A percentile compares a stretch with the other conserved stretches of the same genome.
These are phyloP conservation scores for Glycyrrhiza uralensis DNA, from an alignment of 306 rosid genomes.

Conservation along the genomic window DNA sequence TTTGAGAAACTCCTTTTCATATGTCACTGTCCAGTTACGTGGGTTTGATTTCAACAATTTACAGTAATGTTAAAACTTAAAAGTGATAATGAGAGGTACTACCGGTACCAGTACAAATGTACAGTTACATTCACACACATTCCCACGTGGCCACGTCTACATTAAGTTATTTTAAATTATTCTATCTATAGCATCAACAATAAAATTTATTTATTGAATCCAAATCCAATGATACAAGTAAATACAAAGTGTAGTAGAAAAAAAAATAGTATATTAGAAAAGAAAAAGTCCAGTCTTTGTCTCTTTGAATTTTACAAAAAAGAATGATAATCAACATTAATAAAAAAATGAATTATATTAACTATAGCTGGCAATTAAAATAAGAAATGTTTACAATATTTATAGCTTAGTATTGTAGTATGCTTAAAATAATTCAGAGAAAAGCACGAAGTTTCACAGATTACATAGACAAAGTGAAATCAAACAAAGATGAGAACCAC, in stretches of 20 bases:
- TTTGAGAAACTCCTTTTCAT: background rate
- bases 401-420: too few species aligned
- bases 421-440: too few species aligned
- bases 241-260: background rate
- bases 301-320: background rate
- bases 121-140: background rate
- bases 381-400: background rate
- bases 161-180: background rate
- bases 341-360: background rate
- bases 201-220: background rate
- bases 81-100: background rate
- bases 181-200: background rate
- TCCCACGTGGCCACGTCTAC: background rate
- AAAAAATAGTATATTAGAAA: background rate
- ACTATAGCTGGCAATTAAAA: background rate
- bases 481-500: too few species aligned
- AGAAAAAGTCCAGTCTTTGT: too few species aligned
- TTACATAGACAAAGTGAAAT: too few species aligned
- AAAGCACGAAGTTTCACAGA: too few species aligned
- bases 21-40: background rate
- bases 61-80: background rate
- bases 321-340: background rate
- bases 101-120: background rate
- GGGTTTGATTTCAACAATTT: background rate
- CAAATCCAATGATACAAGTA: background rate